These are phyloP conservation scores for Cucurbita moschata DNA, from an alignment of 306 rosid species.

Conservation along the genomic window DNA sequence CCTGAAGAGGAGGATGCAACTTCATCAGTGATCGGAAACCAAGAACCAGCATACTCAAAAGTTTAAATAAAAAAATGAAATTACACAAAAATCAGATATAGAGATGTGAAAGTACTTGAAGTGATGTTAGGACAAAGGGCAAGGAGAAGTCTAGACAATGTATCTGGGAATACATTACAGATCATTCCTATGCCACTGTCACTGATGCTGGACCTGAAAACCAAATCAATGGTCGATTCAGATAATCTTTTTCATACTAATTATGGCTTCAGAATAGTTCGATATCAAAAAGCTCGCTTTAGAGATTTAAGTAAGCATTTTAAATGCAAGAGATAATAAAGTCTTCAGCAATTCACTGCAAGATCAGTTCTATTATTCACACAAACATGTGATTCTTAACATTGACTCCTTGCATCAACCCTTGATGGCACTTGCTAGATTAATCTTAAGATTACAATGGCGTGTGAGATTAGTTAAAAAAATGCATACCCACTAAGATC, in stretches of 20 bases:
- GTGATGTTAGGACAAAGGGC: conserved; percentile 93
- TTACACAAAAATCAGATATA: neutral
- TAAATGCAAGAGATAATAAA: neutral
- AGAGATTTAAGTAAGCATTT: neutral
- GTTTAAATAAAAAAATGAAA: neutral
- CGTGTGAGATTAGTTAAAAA: neutral
- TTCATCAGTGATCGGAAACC: conserved; percentile 9
- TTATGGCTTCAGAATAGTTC: neutral
- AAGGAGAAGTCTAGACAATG: conserved; percentile 72
- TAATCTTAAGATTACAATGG: neutral
- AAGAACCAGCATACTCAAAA: conserved; percentile 2
- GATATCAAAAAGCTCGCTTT: neutral
- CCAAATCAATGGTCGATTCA: conserved; percentile 1
- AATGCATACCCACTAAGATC: conserved; percentile 86
- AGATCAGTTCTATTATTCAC: neutral
- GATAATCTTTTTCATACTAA: neutral
- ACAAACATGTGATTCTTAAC: neutral
- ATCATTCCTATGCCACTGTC: conserved; percentile 94
- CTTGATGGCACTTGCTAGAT: neutral
- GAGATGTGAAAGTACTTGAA: conserved; percentile 52
- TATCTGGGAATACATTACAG: conserved; percentile 74
- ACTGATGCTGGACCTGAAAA: conserved; percentile 73
- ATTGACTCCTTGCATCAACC: neutral
- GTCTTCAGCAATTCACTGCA: neutral
- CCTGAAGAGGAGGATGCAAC: conserved; percentile 32